Percentiles rank a stretch among this genome's conserved stretches.
Evolutionary conservation across 192 early-diverging fungal genomes (phyloP).

Genomic region (Gonapodya prolifera): DNA sequence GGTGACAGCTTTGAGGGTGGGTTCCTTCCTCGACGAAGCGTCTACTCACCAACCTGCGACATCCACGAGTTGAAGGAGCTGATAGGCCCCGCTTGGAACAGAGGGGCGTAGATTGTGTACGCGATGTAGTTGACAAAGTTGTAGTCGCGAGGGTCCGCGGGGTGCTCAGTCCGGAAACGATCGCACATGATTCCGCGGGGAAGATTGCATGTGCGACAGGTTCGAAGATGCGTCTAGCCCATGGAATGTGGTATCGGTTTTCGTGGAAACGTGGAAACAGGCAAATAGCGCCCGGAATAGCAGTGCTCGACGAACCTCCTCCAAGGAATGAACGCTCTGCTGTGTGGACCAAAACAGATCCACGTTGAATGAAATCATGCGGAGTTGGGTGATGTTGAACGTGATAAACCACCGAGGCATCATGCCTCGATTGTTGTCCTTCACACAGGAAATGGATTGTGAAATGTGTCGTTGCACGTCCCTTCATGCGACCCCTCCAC

Average conservation of each 20-base stretch:
- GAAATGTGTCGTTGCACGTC: background rate
- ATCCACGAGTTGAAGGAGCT: conserved; percentile 89
- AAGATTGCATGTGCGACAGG: background rate
- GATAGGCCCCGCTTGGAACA: conserved; percentile 91
- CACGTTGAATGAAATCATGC: conserved; percentile 85
- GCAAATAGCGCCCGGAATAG: background rate
- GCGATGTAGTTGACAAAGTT: conserved; percentile 63
- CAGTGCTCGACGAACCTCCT: too few relatives aligned
- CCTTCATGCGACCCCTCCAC: conserved; percentile 7
- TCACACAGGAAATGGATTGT: background rate
- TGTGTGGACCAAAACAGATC: conserved; percentile 71
- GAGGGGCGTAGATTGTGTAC: conserved; percentile 76
- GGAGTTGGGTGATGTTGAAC: conserved; percentile 81
- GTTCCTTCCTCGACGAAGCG: background rate
- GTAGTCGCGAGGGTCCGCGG: conserved; percentile 42
- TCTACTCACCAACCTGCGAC: conserved; percentile 47
- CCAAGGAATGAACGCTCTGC: background rate
- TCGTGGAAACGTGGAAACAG: background rate
- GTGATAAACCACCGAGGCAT: conserved; percentile 72
- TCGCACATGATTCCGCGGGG: background rate
- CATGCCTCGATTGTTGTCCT: conserved; percentile 60
- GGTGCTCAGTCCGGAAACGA: background rate
- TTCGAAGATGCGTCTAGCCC: background rate
- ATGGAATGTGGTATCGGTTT: background rate
- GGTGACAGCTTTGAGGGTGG: background rate